Evolutionary conservation across 192 early-diverging fungal genomes (phyloP).

Genomic region (Dissophora globulifera): DNA sequence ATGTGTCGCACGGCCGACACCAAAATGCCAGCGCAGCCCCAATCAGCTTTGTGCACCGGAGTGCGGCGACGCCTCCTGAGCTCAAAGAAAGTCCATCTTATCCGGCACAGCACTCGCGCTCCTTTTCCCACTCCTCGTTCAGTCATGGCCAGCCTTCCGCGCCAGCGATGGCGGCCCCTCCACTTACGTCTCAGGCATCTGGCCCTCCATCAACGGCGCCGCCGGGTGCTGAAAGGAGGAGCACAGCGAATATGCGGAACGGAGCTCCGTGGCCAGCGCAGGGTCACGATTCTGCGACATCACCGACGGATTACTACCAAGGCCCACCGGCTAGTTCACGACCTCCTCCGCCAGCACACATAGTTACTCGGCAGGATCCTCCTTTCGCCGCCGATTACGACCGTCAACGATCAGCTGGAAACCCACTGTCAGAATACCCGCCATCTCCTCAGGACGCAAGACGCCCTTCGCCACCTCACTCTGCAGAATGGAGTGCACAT

Average conservation of each 20-base stretch:
- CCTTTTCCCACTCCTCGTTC: slow-evolving; percentile 35
- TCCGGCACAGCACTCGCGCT: slow-evolving; percentile 20
- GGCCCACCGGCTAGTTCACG: neutral
- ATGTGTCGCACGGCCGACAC: slow-evolving; percentile 12
- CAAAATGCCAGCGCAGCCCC: slow-evolving; percentile 2
- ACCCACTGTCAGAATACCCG: slow-evolving; percentile 20
- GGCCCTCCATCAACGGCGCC: too few relatives aligned
- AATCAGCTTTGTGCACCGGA: slow-evolving; percentile 39
- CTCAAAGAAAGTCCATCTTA: neutral
- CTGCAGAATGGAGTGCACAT: slow-evolving; percentile 21
- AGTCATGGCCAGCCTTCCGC: slow-evolving; percentile 10
- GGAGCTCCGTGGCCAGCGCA: slow-evolving; percentile 1
- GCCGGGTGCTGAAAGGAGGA: too few relatives aligned
- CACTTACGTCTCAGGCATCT: neutral
- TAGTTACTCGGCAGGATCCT: neutral
- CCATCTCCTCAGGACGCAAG: slow-evolving; percentile 8
- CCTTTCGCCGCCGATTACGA: slow-evolving; percentile 9
- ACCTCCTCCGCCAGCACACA: neutral
- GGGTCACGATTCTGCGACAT: slow-evolving; percentile 1
- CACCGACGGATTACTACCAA: slow-evolving; percentile 1
- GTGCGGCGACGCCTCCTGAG: slow-evolving; percentile 8
- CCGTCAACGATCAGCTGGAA: slow-evolving; percentile 2
- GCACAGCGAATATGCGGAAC: too few relatives aligned
- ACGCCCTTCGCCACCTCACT: slow-evolving; percentile 13
- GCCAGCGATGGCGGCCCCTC: neutral